A percentile compares a stretch with the other conserved stretches of the same genome.
Evolutionary conservation across 1,139 yeast species (phyloP).

Genomic region (Hyphopichia burtonii): DNA sequence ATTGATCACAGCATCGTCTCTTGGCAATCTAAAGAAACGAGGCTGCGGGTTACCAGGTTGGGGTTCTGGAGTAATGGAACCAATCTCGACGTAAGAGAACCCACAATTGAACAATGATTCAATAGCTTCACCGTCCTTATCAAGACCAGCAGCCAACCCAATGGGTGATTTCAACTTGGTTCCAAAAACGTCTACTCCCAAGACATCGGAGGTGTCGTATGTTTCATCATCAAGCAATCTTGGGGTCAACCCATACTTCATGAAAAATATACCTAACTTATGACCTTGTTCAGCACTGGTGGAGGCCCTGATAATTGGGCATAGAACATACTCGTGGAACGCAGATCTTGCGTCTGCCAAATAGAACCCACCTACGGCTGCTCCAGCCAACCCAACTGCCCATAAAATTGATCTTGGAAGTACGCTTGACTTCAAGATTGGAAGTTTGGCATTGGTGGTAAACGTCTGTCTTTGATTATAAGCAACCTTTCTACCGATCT

Average conservation of each 20-base stretch:
- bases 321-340: constrained; percentile 72
- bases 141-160: constrained; percentile 96
- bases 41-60: constrained; percentile 95
- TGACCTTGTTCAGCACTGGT: constrained; percentile 89
- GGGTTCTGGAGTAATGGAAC: constrained; percentile 88
- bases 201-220: constrained; percentile 46
- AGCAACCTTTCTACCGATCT: neutral
- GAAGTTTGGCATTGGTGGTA: neutral
- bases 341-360: constrained; percentile 77
- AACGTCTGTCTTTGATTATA: neutral
- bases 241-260: constrained; percentile 73
- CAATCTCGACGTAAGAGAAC: constrained; percentile 88
- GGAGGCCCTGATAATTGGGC: constrained; percentile 71
- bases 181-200: constrained; percentile 67
- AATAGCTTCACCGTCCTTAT: constrained; percentile 92
- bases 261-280: constrained; percentile 62
- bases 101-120: constrained; percentile 78
- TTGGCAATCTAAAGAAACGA: constrained; percentile 79
- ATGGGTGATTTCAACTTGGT: constrained; percentile 67
- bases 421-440: constrained; percentile 20
- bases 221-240: constrained; percentile 49
- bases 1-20: constrained; percentile 88
- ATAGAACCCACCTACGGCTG: constrained; percentile 35
- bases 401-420: constrained; percentile 27
- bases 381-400: constrained; percentile 25